Base-by-base conservation (phyloP, 805 yeast genomes). In the Hagleromyces aurorensis region DNA sequence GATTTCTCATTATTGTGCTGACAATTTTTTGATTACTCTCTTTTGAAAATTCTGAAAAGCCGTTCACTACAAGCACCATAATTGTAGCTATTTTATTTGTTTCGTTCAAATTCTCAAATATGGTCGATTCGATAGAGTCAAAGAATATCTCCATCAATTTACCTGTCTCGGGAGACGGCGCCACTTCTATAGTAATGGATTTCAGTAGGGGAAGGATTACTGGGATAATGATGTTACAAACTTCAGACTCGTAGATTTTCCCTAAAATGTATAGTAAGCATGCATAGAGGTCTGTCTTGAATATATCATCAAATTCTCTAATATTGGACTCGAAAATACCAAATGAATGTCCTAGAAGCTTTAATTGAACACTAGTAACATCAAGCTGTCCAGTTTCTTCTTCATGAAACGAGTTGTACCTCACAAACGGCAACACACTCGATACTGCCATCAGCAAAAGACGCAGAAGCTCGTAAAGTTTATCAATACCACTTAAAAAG, bases 391-490 rank as follows among this genome's bases (percentile, higher is more conserved):
- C 7, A 11, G 7, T 8, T 5, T 27, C 21, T 3, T 26, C 23
- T 3, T 32, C 39, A 4, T 30, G 41, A 1, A 23, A 12, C 9
- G 49, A 66, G 22, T 64, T 67, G 16, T 65, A 67, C 33, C 69
- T 67, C 22, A 78, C 59, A 30, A 75, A 69, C 6, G 93, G 87
- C 23, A 80, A 55, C 6, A 69, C 57, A 17, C 62, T 65, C 16
- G 77, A 67, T 11, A 86, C 57, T 0, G 83, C 78, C 13, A 77
- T 62, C 61, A 81, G 64, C 11, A 72, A 69, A 5, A 86, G 67
- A 38, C 95, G 65, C 28, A 86, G 57, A 15, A 87, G 61, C 49
- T 89, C 96, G 52, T 89, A 84, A 24, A 85, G 58, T 46, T 82
- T 84, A 43, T 84, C 94, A 32, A 82, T 77, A 29, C 75, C 78